Evolutionary conservation across 2,329 filamentous ascomycete species (phyloP).

Genomic region (Byssochlamys sp.): DNA sequence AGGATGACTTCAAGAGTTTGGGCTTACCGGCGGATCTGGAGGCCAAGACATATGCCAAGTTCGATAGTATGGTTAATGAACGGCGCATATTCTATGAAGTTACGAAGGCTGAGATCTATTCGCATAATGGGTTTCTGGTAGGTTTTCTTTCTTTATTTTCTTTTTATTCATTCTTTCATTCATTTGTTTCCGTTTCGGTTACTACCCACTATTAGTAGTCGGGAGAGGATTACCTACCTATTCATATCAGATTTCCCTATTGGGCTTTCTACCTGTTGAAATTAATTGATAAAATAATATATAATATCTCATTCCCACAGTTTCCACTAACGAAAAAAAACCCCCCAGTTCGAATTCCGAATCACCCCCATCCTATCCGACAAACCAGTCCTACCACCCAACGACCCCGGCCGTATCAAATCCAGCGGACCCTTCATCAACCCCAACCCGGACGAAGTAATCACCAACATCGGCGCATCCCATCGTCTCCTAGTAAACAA

Average conservation of each 20-base stretch:
- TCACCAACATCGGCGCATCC: slow-evolving; percentile 10
- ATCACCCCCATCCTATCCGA: slow-evolving; percentile 12
- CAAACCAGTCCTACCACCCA: slow-evolving; percentile 15
- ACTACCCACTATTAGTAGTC: background rate
- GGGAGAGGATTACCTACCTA: too few species aligned
- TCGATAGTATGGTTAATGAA: slow-evolving; percentile 12
- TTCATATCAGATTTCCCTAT: too few species aligned
- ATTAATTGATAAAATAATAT: too few species aligned
- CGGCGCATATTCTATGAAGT: slow-evolving; percentile 14
- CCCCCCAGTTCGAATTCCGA: slow-evolving; percentile 12
- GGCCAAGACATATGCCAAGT: slow-evolving; percentile 8
- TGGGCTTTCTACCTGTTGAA: too few species aligned
- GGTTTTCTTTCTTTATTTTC: background rate
- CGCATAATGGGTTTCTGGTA: slow-evolving; percentile 17
- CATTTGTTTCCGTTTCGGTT: background rate
- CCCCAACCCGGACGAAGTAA: slow-evolving; percentile 14
- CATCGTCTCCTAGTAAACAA: slow-evolving; percentile 18
- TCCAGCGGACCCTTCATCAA: slow-evolving; percentile 14
- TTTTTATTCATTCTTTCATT: too few species aligned
- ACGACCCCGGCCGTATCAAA: slow-evolving; percentile 14
- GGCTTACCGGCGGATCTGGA: slow-evolving; percentile 19
- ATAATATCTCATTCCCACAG: too few species aligned
- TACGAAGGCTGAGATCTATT: slow-evolving; percentile 10
- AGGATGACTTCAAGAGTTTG: background rate
- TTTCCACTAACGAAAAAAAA: background rate